These are phyloP conservation scores for Tirmania nivea DNA, from an alignment of 495 filamentous ascomycete species.

Conservation along the genomic window DNA sequence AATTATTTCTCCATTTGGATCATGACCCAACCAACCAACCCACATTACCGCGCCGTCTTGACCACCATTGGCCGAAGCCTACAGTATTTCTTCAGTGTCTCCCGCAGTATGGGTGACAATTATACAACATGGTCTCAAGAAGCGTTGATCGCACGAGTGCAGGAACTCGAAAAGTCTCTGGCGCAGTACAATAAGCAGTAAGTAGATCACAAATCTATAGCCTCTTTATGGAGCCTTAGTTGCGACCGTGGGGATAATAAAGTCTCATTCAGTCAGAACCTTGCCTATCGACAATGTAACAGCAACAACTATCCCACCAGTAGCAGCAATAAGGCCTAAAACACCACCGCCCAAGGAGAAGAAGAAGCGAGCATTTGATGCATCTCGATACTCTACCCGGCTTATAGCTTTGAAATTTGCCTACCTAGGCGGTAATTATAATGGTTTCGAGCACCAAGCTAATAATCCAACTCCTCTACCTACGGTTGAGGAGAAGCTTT, in stretches of 20 bases:
- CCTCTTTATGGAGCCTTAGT: background rate
- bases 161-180: constrained; percentile 39
- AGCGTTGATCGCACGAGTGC: constrained; percentile 42
- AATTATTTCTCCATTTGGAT: no score
- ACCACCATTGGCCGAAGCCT: no score
- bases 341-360: constrained; percentile 13
- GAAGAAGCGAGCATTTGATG: constrained; percentile 40
- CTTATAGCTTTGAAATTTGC: constrained; percentile 80
- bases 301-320: no score
- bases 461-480: constrained; percentile 43
- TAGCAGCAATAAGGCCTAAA: no score
- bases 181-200: constrained; percentile 24
- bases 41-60: no score
- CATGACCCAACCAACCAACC: no score
- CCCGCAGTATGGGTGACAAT: background rate
- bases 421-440: constrained; percentile 75
- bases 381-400: constrained; percentile 59
- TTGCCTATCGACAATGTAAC: no score
- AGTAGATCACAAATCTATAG: background rate
- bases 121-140: constrained; percentile 43
- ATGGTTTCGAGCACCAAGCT: constrained; percentile 67
- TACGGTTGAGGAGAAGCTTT: constrained; percentile 77
- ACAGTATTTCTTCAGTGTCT: no score
- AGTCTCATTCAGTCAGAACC: background rate
- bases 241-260: background rate